Evolutionary conservation across 768 basidiomycete genomes (phyloP).

Genomic region (Russula emetica): DNA sequence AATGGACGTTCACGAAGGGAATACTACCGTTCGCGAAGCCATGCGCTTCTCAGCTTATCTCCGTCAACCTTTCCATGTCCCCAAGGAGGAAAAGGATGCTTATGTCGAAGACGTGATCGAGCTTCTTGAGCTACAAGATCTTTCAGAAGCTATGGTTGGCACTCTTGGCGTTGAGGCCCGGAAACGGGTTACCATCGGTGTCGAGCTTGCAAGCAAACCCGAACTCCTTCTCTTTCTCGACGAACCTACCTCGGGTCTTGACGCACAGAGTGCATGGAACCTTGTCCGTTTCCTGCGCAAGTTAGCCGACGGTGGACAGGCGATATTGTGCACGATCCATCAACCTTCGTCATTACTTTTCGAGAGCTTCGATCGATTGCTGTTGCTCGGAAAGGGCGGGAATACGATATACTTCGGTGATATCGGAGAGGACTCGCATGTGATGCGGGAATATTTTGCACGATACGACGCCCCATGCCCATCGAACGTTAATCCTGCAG

Average conservation of each 20-base stretch:
- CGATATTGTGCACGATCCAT: conserved; percentile 88
- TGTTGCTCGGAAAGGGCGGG: conserved; percentile 74
- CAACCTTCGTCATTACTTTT: conserved; percentile 85
- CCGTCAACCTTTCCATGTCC: conserved; percentile 65
- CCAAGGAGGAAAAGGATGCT: conserved; percentile 69
- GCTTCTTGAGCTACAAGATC: conserved; percentile 77
- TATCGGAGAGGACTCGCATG: conserved; percentile 69
- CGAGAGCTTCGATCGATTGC: conserved; percentile 75
- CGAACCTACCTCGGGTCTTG: conserved; percentile 52
- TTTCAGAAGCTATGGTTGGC: conserved; percentile 78
- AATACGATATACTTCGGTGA: conserved; percentile 92
- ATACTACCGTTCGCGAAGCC: conserved; percentile 79
- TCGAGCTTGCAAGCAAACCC: conserved; percentile 86
- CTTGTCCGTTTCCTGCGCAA: conserved; percentile 79
- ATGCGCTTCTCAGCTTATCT: conserved; percentile 84
- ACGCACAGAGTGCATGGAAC: conserved; percentile 75
- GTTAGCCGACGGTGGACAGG: conserved; percentile 81
- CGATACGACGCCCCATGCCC: conserved; percentile 73
- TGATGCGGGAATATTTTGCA: conserved; percentile 74
- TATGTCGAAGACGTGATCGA: conserved; percentile 85
- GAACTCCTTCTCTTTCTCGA: conserved; percentile 69
- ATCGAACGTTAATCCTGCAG: conserved; percentile 70
- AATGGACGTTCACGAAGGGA: conserved; percentile 82
- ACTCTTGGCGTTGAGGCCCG: conserved; percentile 67
- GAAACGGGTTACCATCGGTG: conserved; percentile 87